Evolutionary conservation across 1,284 basidiomycete genomes (phyloP).

Genomic region (Rhodotorula sp.): DNA sequence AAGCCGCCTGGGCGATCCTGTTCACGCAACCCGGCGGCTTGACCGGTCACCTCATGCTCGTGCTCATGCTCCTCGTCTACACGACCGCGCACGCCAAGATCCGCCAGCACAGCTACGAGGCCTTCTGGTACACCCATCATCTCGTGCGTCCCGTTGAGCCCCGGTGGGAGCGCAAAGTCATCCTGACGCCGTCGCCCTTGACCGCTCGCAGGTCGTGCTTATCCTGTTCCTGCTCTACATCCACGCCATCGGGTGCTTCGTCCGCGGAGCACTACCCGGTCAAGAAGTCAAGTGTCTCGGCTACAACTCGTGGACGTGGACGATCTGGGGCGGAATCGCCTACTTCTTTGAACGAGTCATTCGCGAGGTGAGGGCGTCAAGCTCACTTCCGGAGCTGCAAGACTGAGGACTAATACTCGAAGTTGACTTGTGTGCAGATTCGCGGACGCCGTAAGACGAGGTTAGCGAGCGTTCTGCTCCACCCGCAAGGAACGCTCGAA

Average conservation of each 20-base stretch:
- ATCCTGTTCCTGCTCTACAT: conserved; percentile 63
- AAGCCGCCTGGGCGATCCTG: conserved; percentile 74
- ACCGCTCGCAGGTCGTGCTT: conserved; percentile 9
- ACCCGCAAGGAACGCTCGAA: conserved; percentile 72
- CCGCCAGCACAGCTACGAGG: conserved; percentile 81
- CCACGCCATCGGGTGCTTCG: conserved; percentile 68
- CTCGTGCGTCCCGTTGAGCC: conserved; percentile 70
- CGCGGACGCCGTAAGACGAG: conserved; percentile 62
- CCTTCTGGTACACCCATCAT: conserved; percentile 90
- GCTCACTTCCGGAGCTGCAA: not conserved
- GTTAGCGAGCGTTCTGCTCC: conserved; percentile 62
- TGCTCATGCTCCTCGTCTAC: conserved; percentile 77
- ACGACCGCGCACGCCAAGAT: conserved; percentile 69
- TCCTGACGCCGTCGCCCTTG: conserved; percentile 47
- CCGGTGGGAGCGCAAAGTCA: too few relatives aligned
- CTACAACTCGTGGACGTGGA: conserved; percentile 71
- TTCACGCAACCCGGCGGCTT: conserved; percentile 71
- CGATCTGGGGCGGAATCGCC: conserved; percentile 78
- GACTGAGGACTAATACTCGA: not conserved
- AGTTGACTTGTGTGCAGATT: not conserved
- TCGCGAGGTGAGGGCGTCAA: conserved; percentile 60
- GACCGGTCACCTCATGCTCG: conserved; percentile 69
- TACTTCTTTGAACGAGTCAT: conserved; percentile 81
- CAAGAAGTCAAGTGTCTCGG: conserved; percentile 78
- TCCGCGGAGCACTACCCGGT: conserved; percentile 64